Evolutionary conservation across 441 rosid genomes (phyloP), one percentile per base, ranked within the genome.

Genomic region (Euphorbia celastroides): DNA sequence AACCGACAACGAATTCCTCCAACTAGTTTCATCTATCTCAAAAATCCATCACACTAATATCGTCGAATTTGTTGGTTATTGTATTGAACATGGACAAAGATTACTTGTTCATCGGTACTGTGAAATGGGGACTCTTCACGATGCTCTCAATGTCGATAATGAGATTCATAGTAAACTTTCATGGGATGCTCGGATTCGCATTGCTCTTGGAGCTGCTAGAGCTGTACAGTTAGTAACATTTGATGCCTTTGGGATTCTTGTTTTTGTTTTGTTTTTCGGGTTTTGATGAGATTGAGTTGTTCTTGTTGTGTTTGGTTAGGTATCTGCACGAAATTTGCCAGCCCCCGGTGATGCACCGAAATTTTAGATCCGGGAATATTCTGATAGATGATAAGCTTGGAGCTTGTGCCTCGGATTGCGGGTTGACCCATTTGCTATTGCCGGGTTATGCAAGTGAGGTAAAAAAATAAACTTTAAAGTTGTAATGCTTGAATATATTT

Each of bases 161-260:
- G 84, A 77, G 36, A 62, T 81, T 57, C 90, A 72, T 54, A 78
- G 62, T 68, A 85, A 83, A 59, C 82, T 92, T 70, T 79, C 92
- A 27, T 92, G 95, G 98, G 78, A 76, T 65, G 78, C 69, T 41
- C 93, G 96, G 57, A 81, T 85, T 51, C 79, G 76, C 23, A 58
- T 86, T 64, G 96, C 93, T 0, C 83, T 89, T 14, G 95, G 95
- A 78, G 85, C 93, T 73, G 90, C 98, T 59, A 85, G 81, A 70
- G 93, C 96, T 58, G 66, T 92, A 60, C 92, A 86, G 98, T 92
- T 82, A 86, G 96, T 84, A 66, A n/a, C n/a, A n/a, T n/a, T n/a
- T n/a, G n/a, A n/a, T n/a, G n/a, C n/a, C n/a, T n/a, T n/a, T n/a
- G n/a, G n/a, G n/a, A n/a, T n/a, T n/a, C n/a, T n/a, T n/a, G n/a